Evolutionary conservation across 2,329 filamentous ascomycete genomes (phyloP), one percentile per base, ranked within the genome.

Genomic region (Byssothecium circinans): DNA sequence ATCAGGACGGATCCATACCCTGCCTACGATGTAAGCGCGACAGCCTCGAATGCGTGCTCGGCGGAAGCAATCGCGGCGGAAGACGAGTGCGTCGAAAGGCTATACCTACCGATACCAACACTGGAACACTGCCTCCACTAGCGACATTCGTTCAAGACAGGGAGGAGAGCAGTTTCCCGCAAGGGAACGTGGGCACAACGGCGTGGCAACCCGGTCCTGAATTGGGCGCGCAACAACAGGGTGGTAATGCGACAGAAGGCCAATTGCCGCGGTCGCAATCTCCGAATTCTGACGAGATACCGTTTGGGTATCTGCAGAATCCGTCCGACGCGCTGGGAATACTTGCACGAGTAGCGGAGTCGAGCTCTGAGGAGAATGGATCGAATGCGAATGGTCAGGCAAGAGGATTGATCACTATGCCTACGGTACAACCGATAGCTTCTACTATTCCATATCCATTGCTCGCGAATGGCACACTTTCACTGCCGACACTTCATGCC

Each of bases 21-120:
- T 84, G 81, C 56, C 75, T 80, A 42, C 72, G 81, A 45, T 84
- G 81, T 66, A 76, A 79, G 52, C 76, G 78, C 56, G 80, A 83
- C 53, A 73, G 75, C 47, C 78, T 80, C 43, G 80, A 83, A 50
- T 84, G 81, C 61, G 75, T 84, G 10, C 74, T 84, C 17, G 81
- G 80, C 7, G 78, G 78, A 36, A 82, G 79, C 39, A 83, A 83
- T 59, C 77, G 81, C 45, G 81, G 81, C 37, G 81, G 81, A 12
- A 75, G 80, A 45, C 75, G 81, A 38, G 76, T 83, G 47, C 77
- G 81, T 43, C 81, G 80, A 59, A 80, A 79, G 49, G 63, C 70
- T 2, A 38, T 67, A 8, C 62, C 63, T 32, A 17, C 43, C 41
- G 30, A 40, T 8, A 29, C 39, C 22, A 12, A 4, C 8, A 32